Base-by-base conservation (phyloP, 73 alveolate species). In the Diophrys sp. region DNA sequence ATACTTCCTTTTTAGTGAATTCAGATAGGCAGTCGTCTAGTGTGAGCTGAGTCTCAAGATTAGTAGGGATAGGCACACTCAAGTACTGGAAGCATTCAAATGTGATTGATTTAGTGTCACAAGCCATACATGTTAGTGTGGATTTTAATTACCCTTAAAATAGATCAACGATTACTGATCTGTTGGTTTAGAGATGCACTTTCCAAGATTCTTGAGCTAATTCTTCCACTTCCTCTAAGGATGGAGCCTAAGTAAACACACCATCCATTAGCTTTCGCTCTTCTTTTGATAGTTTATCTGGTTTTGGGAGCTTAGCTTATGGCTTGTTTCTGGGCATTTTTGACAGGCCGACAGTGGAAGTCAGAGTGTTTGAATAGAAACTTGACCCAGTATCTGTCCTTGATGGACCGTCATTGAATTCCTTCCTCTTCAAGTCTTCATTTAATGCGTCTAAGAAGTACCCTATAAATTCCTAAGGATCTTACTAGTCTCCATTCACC, bases 111-210 rank as follows among this genome's bases (percentile, higher is more conserved):
- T 31, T 82, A 31, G 1, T 29, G 11, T 67, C 31, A 70, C 90
- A 82, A 14, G 32, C 77, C 33, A 67, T 18, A 57, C 90, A 82
- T 30, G 55, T 31, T 5, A 82, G 30, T 1, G 90, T 82, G 23
- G 83, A 73, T 67, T 74, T 74, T 11, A 89, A 79, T 73, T 95
- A 91, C 26, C 99, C 99, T 79, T 95, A 95, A 82, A 95, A 89
- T 79, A 95, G 75, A 70, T 95, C 97, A 23, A 95, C 97, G 23
- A 94, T 87, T 0, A 94, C 88, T 57, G 97, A 90, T 79, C 91
- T 81, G 75, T 94, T 91, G 54, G 95, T 81, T 54, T 86, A 82
- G 54, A 90, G 80, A 90, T 81, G 87, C 71, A 81, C 91, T 1
- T 87, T 56, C 75, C 75, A 68, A 28, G 11, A 29, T 2, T 68